A percentile compares a stretch with the other conserved stretches of the same genome.
Conservation (phyloP, 768 basidiomycete genomes). For the Mycena rebaudengoi region DNA sequence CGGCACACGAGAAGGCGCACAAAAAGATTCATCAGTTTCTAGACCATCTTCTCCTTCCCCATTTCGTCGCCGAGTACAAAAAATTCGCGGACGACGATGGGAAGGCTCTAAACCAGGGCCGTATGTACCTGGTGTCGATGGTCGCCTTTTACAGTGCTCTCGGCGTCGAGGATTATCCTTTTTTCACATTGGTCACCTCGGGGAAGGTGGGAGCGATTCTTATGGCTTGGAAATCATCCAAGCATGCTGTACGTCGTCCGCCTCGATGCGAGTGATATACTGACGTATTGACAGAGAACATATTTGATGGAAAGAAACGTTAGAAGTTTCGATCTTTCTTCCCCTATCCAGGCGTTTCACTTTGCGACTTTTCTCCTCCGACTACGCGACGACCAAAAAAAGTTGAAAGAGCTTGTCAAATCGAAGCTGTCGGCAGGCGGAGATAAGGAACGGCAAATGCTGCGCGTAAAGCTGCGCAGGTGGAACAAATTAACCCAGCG, state of each 20-base stretch:
- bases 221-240: constrained; percentile 10
- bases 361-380: neutral
- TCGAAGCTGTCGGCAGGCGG: neutral
- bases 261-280: neutral
- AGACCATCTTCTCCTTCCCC: neutral
- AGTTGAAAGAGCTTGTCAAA: neutral
- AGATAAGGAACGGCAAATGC: too few relatives aligned
- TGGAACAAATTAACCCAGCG: neutral
- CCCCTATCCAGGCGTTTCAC: neutral
- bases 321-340: neutral
- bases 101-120: neutral
- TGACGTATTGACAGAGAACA: neutral
- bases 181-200: constrained; percentile 1
- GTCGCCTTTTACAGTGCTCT: constrained; percentile 4
- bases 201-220: neutral
- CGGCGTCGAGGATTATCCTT: constrained; percentile 8
- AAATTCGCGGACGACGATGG: neutral
- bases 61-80: constrained; percentile 2
- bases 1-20: too few relatives aligned
- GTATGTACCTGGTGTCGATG: constrained; percentile 3
- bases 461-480: too few relatives aligned
- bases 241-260: neutral
- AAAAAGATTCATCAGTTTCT: neutral
- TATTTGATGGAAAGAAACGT: neutral
- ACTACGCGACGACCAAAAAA: neutral